Evolutionary conservation across 345 rosid genomes (phyloP), one percentile per base, ranked within the genome.

Genomic region (Cardamine resedifolia): DNA sequence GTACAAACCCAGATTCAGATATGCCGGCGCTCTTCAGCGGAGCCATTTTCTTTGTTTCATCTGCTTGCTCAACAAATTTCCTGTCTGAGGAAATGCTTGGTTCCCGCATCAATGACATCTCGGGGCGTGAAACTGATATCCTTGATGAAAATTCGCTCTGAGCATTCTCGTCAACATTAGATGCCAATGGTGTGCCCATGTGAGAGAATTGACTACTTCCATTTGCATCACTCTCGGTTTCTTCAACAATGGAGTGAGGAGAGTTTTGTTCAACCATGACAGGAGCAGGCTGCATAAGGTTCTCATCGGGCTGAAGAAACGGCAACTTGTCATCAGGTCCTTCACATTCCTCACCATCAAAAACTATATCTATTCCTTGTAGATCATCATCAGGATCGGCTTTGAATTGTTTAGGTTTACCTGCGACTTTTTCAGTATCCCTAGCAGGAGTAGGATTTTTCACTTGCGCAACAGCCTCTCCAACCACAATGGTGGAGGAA

Each of bases 301-400:
- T 92, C 78, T 90, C 92, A 79, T 95, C 99, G 26, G 90, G 89
- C 73, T 92, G 99, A 73, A 88, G 98, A 71, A 95, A 95, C 24
- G 83, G 96, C 70, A 90, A 76, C 78, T 84, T 88, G 70, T 95
- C 98, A 82, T 91, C 96, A 33, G 92, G 64, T 58, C 72, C 80
- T 76, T 90, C 99, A 78, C 94, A 87, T 65, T 88, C 98, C 80
- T 92, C 98, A 34, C 88, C 99, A 66, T 95, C 99, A 79, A 95
- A 95, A 50, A 95, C 90, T 57, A 95, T 95, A 69, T 92, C 98
- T 72, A 95, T 86, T 71, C 91, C 98, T 60, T 89, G 97, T 59
- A 91, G 92, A 80, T 95, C 99, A 73, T 92, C 97, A 76, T 95
- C 99, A 31, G 85, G 85, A 76, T 87, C 97, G 10, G 92, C 80